Conservation (phyloP, 305 asterid genomes). For the Fraxinus velutina region DNA sequence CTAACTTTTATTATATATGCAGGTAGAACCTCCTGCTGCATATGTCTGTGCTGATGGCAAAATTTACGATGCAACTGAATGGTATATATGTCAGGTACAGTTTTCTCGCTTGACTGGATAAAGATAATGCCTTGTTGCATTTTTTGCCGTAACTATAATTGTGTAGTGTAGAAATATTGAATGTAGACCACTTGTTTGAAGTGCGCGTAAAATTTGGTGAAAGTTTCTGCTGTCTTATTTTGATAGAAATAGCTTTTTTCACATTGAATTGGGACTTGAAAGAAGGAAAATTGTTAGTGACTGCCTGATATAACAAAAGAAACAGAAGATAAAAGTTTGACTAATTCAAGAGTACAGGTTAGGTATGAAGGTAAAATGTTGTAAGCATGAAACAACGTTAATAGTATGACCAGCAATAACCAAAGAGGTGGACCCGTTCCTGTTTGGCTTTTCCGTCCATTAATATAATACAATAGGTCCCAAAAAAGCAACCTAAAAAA, state of each 20-base stretch:
- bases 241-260: not conserved
- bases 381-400: not conserved
- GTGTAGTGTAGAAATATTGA: not conserved
- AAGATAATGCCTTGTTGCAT: not conserved
- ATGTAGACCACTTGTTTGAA: not conserved
- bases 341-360: not conserved
- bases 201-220: not conserved
- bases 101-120: not conserved
- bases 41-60: constrained; percentile 85
- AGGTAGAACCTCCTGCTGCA: constrained; percentile 80
- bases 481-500: not conserved
- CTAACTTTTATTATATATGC: constrained; percentile 25
- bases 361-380: not conserved
- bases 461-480: not conserved
- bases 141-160: not conserved
- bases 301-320: not conserved
- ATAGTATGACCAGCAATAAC: not conserved
- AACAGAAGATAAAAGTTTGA: not conserved
- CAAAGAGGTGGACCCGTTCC: not conserved
- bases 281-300: not conserved
- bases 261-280: not conserved
- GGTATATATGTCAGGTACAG: constrained; percentile 93
- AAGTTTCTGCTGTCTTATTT: not conserved
- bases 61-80: constrained; percentile 78
- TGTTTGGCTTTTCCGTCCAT: not conserved